A percentile compares a stretch with the other conserved stretches of the same genome.
These are phyloP conservation scores for Tarenaya hassleriana DNA, from an alignment of 345 rosid species.

Conservation along the genomic window DNA sequence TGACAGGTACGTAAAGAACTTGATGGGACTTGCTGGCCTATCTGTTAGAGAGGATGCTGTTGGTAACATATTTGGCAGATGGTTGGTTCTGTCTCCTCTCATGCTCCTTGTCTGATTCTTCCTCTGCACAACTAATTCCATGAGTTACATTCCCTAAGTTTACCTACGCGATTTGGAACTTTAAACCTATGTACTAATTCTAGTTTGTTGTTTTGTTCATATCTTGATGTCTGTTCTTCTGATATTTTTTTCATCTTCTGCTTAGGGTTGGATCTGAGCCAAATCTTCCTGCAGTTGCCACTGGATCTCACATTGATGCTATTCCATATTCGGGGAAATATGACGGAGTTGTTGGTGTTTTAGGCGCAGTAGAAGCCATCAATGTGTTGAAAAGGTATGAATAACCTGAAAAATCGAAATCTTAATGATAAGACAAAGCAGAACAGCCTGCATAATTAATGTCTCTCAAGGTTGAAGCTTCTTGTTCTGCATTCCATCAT, in stretches of 20 bases:
- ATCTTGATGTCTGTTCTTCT: background rate
- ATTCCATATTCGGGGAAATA: conserved; percentile 94
- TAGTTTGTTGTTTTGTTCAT: background rate
- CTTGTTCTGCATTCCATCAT: background rate
- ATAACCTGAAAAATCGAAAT: conserved; percentile 1
- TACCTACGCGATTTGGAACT: background rate
- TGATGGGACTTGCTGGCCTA: conserved; percentile 71
- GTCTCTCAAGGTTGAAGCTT: background rate
- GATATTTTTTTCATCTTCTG: background rate
- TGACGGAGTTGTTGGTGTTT: conserved; percentile 95
- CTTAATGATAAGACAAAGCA: conserved; percentile 2
- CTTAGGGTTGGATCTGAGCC: conserved; percentile 71
- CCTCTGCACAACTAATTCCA: no score
- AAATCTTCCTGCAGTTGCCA: conserved; percentile 63
- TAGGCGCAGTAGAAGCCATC: conserved; percentile 93
- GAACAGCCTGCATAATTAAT: background rate
- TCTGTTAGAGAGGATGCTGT: conserved; percentile 86
- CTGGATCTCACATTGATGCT: conserved; percentile 97
- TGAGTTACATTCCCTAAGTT: no score
- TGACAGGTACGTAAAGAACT: conserved; percentile 61
- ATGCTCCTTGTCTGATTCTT: conserved; percentile 1
- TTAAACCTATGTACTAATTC: background rate
- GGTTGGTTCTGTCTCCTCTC: conserved; percentile 41
- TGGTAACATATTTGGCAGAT: conserved; percentile 88
- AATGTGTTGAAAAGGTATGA: conserved; percentile 74